Base-by-base conservation (phyloP, 129 eudicot genomes). In the Gnaphalium uliginosum region DNA sequence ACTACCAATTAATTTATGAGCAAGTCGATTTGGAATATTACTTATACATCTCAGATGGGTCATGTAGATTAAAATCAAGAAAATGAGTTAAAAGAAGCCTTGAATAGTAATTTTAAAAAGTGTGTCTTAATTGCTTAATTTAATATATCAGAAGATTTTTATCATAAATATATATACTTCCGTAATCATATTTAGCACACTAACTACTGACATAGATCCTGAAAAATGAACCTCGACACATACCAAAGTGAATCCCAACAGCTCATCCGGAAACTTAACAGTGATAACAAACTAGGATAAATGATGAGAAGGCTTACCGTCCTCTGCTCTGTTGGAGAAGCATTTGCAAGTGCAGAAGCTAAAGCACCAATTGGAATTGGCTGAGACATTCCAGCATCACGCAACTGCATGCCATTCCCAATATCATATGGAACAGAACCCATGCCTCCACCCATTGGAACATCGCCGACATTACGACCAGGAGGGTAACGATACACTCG, bases 281-380 rank as follows among this genome's bases (percentile, higher is more conserved):
- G 30, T 24, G n/a, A 59, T 0, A 57, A 18, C 18, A 24, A 41
- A 43, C 32, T 25, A 37, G 22, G 4, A 26, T 17, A 22, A 48
- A n/a, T 29, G 4, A n/a, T n/a, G 1, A 21, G 26, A 35, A 11
- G 51, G 30, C 89, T 68, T 80, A 88, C 98, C 80, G 92, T 87
- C 79, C 97, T 83, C 69, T 94, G 99, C 35, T 90, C 87, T 0
- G 75, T 30, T 51, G 97, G 92, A 51, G 99, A 77, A 62, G 97
- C 88, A 79, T 94, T 91, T 27, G 90, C 96, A 19, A 94, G 93
- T 18, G 90, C 89, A 81, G 97, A 80, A 63, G 99, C 97, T 70
- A 94, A 76, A 53, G 97, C 89, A 63, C 89, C 96, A 17, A 94
- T 80, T 2, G 98, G 90, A 46, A 92, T 66, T 19, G 93, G 90